These are phyloP conservation scores for Monosporascus sp. DNA, from an alignment of 2,329 filamentous ascomycete species.

Conservation along the genomic window DNA sequence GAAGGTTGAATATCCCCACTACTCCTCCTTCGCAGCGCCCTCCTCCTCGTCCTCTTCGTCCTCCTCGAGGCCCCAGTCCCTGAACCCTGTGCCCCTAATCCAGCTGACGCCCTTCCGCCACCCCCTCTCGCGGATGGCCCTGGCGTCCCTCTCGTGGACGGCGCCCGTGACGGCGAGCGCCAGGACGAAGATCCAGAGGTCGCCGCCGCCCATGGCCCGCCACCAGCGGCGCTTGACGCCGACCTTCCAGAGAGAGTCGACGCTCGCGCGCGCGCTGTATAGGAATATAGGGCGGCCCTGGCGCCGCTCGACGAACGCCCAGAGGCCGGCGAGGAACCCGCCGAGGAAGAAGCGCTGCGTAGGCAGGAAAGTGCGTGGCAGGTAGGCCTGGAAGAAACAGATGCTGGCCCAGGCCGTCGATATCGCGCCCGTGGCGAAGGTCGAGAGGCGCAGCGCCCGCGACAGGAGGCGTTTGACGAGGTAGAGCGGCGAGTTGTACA, in stretches of 20 bases:
- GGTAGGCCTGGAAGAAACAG: slow-evolving; percentile 77
- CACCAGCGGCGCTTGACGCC: slow-evolving; percentile 88
- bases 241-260: slow-evolving; percentile 87
- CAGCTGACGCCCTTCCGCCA: slow-evolving; percentile 70
- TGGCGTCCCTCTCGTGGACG: slow-evolving; percentile 67
- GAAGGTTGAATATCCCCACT: too few relatives aligned
- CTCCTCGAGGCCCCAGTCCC: slow-evolving; percentile 56
- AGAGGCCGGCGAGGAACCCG: slow-evolving; percentile 78
- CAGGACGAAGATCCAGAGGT: slow-evolving; percentile 76
- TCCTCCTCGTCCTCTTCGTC: slow-evolving; percentile 40
- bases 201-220: slow-evolving; percentile 74
- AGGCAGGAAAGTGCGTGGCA: slow-evolving; percentile 69
- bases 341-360: slow-evolving; percentile 87
- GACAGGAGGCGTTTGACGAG: slow-evolving; percentile 62
- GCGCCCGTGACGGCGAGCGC: slow-evolving; percentile 73
- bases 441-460: slow-evolving; percentile 65
- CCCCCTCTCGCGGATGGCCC: slow-evolving; percentile 59
- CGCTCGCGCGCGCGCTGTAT: slow-evolving; percentile 69
- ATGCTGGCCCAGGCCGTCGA: slow-evolving; percentile 84
- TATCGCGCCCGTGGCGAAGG: slow-evolving; percentile 77
- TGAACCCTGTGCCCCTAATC: slow-evolving; percentile 69
- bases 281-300: slow-evolving; percentile 66
- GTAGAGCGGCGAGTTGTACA: slow-evolving; percentile 64
- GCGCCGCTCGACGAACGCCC: slow-evolving; percentile 70
- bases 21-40: slow-evolving; percentile 3